These are phyloP conservation scores for Exophiala sp. DNA, from an alignment of 2,329 filamentous ascomycete species.

Conservation along the genomic window DNA sequence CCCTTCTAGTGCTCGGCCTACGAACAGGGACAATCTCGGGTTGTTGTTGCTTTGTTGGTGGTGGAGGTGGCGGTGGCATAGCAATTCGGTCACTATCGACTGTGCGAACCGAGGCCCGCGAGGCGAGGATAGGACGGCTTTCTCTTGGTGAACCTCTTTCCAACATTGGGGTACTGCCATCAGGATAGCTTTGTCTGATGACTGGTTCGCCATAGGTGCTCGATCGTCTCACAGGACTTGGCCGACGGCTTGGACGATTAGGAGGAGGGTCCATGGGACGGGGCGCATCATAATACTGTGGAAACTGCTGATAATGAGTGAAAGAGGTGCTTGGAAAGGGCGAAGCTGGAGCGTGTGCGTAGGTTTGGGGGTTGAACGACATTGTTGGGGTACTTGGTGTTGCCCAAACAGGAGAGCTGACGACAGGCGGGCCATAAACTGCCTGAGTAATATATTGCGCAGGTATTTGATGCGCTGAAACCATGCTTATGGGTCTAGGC, in stretches of 20 bases:
- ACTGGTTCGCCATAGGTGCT: constrained; percentile 20
- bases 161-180: not conserved
- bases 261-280: constrained; percentile 14
- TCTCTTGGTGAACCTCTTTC: constrained; percentile 14
- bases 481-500: constrained; percentile 17
- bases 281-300: constrained; percentile 10
- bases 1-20: constrained; percentile 19
- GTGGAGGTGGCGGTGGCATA: constrained; percentile 27
- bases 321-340: constrained; percentile 9
- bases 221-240: constrained; percentile 14
- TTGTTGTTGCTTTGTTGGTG: constrained; percentile 19
- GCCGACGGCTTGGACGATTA: constrained; percentile 10
- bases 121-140: constrained; percentile 9
- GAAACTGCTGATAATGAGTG: constrained; percentile 6
- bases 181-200: constrained; percentile 12
- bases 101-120: constrained; percentile 16
- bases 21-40: constrained; percentile 10
- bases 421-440: constrained; percentile 11
- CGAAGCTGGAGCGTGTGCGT: constrained; percentile 9
- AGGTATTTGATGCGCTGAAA: not conserved
- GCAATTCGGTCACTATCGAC: constrained; percentile 20
- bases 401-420: constrained; percentile 6
- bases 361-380: constrained; percentile 11
- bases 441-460: constrained; percentile 11
- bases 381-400: constrained; percentile 17